Evolutionary conservation across 495 filamentous ascomycete species (phyloP), one percentile per base, ranked within the genome.

Genomic region (Sporormia fimetaria): DNA sequence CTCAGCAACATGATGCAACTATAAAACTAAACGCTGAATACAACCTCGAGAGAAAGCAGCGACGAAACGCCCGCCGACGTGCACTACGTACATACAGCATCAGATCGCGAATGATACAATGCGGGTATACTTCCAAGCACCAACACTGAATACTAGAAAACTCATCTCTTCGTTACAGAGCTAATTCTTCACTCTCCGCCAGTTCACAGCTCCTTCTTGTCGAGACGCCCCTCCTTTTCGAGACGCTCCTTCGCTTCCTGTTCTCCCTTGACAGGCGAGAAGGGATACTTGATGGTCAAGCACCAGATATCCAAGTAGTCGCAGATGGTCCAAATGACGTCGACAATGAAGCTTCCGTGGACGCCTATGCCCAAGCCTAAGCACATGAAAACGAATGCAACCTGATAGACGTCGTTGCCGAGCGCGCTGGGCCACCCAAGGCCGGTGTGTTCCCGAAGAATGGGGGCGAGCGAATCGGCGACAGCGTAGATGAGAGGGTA

Each of bases 261-360:
- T n/a, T n/a, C n/a, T n/a, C n/a, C n/a, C 14, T 49, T 40, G 12
- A 33, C 36, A 18, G 50, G 43, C 4, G 53, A 32, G 32, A 62
- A 62, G 3, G 69, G 69, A 57, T 87, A 78, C 69, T 98, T 98
- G 60, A 98, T 98, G 0, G 81, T 93, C 61, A 96, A 67, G 55
- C 90, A 98, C 83, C 85, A 95, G 54, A 98, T 98, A 59, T 98
- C 90, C 40, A 94, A 69, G 59, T 93, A 92, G 56, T 96, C 90
- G 58, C 90, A 98, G 54, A 98, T 98, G 17, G 86, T 88, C 8
- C 86, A 83, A 47, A 96, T 92, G 21, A 96, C 84, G 59, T 95
- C 90, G 31, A 82, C 83, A 48, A 95, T 83, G 56, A 98, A 96
- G 59, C 85, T 94, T 32, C 86, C 87, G 67, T 98, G 94, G 8